Evolutionary conservation across 306 rosid species (phyloP), one percentile per base, ranked within the genome.

Genomic region (Corylus heterophylla): DNA sequence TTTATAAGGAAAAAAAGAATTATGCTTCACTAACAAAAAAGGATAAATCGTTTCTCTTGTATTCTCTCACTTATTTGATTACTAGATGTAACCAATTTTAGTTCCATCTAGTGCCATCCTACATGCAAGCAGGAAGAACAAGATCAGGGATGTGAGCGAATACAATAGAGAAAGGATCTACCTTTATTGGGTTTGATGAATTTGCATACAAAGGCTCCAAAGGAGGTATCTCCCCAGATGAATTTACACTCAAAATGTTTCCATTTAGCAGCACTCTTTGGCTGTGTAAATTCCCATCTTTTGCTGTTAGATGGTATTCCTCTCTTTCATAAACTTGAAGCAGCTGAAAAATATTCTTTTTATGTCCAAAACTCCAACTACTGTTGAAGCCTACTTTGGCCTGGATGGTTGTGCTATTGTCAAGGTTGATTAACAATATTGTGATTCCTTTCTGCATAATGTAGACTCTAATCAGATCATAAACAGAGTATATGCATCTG

Each of bases 81-180:
- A 55, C 61, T 52, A 52, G 61, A 55, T 55, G 61, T 10, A 55
- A n/a, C 61, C 22, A 55, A 1, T 0, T 18, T 55, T 17, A 55
- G 61, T 55, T 55, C 61, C 61, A 55, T n/a, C 61, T 55, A 55
- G 61, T 8, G 22, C 2, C 61, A 25, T 55, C 74, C 87, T 90
- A 88, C 48, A 73, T 73, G 82, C 99, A 95, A 66, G 96, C 97
- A 61, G 90, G 84, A 35, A 85, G 79, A 63, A 54, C 62, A 75
- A 88, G 78, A 84, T 89, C 80, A 54, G 99, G 98, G 76, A 91
- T 77, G 87, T 91, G 96, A 54, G 88, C 90, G 85, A 95, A 93
- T 75, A 93, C 99, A 82, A 95, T 83, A 8, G 99, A 93, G 55
- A 84, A 78, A n/a, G 98, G 98, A 63, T 83, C 85, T 51, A 90